phyloP scores from a whole-genome alignment of 2,329 filamentous ascomycete species.

The Ceratocystis huliohia region DNA sequence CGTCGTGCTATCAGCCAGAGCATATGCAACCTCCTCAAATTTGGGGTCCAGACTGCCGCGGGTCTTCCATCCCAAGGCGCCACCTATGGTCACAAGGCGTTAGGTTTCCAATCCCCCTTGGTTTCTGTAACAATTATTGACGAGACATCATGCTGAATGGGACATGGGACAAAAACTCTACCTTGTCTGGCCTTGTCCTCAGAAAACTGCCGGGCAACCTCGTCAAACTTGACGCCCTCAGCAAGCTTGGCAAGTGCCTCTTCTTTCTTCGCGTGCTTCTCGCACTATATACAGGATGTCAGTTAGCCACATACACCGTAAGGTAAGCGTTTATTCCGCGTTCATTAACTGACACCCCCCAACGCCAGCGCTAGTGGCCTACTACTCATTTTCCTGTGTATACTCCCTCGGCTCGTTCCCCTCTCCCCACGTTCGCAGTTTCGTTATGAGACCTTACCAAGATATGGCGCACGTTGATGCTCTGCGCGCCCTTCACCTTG shows the following conservation, averaged over 20 bases:
- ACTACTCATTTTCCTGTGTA: neutral
- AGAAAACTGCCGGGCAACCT: constrained; percentile 58
- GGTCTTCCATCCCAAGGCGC: constrained; percentile 59
- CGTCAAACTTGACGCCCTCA: constrained; percentile 58
- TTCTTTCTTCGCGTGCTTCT: constrained; percentile 67
- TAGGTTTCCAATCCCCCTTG: neutral
- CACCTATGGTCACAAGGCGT: constrained; percentile 38
- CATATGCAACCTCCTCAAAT: constrained; percentile 62
- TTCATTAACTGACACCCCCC: neutral
- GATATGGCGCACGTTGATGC: constrained; percentile 64
- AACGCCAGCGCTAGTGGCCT: neutral
- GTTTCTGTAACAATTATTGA: neutral
- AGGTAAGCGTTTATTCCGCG: neutral
- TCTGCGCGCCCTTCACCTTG: constrained; percentile 49
- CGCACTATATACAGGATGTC: constrained; percentile 38
- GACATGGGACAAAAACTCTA: constrained; percentile 24
- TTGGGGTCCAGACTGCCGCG: constrained; percentile 53
- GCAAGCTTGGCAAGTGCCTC: constrained; percentile 57
- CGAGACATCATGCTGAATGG: neutral
- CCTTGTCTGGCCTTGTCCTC: constrained; percentile 65
- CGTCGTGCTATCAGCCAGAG: constrained; percentile 53
- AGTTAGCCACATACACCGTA: neutral
- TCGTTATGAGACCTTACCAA: constrained; percentile 32
- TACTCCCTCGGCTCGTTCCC: neutral
- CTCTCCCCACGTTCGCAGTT: neutral